phyloP scores from a whole-genome alignment of 2,329 filamentous ascomycete genomes.

The Stemphylium beticola region DNA sequence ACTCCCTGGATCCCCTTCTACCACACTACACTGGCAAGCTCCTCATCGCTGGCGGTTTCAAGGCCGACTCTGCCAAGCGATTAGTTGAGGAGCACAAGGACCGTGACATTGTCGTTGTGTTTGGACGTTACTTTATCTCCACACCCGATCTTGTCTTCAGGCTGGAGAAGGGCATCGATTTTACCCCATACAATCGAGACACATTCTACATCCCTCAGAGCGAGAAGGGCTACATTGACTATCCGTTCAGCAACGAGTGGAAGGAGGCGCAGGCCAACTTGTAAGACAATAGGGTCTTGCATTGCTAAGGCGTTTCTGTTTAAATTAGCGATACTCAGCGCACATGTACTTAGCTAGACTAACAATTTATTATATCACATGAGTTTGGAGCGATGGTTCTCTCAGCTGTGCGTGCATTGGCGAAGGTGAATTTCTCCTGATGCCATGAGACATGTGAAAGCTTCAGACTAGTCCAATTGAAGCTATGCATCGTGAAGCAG shows the following conservation, averaged over 20 bases:
- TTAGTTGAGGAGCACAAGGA: slow-evolving; percentile 52
- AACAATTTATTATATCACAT: too few species aligned
- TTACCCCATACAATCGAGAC: slow-evolving; percentile 54
- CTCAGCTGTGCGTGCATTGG: too few species aligned
- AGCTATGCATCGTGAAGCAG: too few species aligned
- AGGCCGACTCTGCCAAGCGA: slow-evolving; percentile 46
- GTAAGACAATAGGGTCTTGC: background rate
- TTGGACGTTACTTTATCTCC: slow-evolving; percentile 58
- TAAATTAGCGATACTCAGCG: too few species aligned
- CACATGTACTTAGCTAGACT: too few species aligned
- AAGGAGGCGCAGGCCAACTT: slow-evolving; percentile 8
- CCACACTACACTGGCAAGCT: slow-evolving; percentile 39
- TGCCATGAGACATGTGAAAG: too few species aligned
- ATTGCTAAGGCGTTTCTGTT: too few species aligned
- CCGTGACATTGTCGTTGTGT: slow-evolving; percentile 54
- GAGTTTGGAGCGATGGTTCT: too few species aligned
- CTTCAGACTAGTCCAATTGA: too few species aligned
- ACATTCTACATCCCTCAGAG: slow-evolving; percentile 53
- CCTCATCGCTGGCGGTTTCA: slow-evolving; percentile 53
- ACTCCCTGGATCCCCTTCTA: slow-evolving; percentile 33
- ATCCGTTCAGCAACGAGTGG: slow-evolving; percentile 35
- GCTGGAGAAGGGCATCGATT: slow-evolving; percentile 51
- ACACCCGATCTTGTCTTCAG: slow-evolving; percentile 58
- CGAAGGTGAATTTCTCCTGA: too few species aligned
- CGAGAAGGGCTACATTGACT: slow-evolving; percentile 52